These are phyloP conservation scores for Trichosanthes cucumerina DNA, from an alignment of 306 rosid species.

Conservation along the genomic window DNA sequence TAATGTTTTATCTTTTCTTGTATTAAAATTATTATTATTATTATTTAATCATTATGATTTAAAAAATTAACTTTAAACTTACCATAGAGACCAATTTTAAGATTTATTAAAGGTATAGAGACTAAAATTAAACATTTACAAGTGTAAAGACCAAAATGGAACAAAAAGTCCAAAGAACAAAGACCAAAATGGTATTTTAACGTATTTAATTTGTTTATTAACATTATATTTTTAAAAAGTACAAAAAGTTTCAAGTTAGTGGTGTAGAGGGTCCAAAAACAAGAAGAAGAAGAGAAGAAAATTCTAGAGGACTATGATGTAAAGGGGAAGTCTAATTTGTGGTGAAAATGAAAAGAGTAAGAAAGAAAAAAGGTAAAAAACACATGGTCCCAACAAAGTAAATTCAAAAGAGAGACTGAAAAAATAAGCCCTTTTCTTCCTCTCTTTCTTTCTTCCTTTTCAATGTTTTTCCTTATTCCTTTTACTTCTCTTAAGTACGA, in stretches of 20 bases:
- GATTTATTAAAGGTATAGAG: too few species aligned
- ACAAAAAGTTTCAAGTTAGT: background rate
- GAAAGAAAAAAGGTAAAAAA: background rate
- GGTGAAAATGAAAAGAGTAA: background rate
- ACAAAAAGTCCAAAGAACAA: too few species aligned
- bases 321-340: background rate
- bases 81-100: too few species aligned
- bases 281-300: background rate
- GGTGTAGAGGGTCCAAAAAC: background rate
- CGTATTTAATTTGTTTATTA: background rate
- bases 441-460: background rate
- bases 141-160: too few species aligned
- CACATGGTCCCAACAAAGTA: constrained; percentile 7
- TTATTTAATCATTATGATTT: too few species aligned
- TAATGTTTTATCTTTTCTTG: too few species aligned
- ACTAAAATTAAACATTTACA: too few species aligned
- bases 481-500: too few species aligned
- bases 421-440: background rate
- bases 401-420: background rate
- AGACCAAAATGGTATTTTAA: too few species aligned
- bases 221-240: background rate
- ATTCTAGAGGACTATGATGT: background rate
- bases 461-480: background rate
- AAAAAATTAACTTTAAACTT: too few species aligned
- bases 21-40: too few species aligned